Base-by-base conservation (phyloP, 2,329 filamentous ascomycete genomes). In the Lachnellula occidentalis region DNA sequence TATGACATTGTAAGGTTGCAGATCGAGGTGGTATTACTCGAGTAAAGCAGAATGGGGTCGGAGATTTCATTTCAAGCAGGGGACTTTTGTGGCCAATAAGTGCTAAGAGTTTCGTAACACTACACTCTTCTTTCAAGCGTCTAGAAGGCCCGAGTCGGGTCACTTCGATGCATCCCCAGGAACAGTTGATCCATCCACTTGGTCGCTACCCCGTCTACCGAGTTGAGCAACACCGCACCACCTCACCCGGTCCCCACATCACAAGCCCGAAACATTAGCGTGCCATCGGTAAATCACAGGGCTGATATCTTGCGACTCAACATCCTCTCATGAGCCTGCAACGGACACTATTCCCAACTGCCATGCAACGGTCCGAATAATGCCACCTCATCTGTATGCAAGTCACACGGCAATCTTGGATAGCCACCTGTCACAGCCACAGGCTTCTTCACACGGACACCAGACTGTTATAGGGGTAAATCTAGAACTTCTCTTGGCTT, bases 381-480 rank as follows among this genome's bases (percentile, higher is more conserved):
- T 43, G 21, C 36, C 17, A 22, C 34, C 37, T 49, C 21, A 42
- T 34, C 37, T 43, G 24, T 19, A 24, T 41, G 14, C n/a, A 39
- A 17, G 48, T 50, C 48, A 50, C 48, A 41, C 41, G 48, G 22
- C 48, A 42, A 43, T 19, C 41, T 22, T 50, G 48, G 22, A 49
- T 17, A 49, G 24, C 24, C 37, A 41, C 17, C 37, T 19, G 41
- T 12, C 19, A 21, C n/a, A 24, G 22, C 8, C 19, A 12, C 21
- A 12, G n/a, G 11, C 11, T 43, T 15, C 7, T 8, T 43, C 31
- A 17, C 15, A 27, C n/a, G 21, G 37, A 50, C 48, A 42, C 3
- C 48, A 22, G 17, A 42, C 17, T 42, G 43, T 37, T 50, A 34
- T 19, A 7, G 36, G 21, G 12, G 17, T 6, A 12, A 43, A 17